Evolutionary conservation across 148 eudicot species (phyloP).

Genomic region (Vaccinium macrocarpon): DNA sequence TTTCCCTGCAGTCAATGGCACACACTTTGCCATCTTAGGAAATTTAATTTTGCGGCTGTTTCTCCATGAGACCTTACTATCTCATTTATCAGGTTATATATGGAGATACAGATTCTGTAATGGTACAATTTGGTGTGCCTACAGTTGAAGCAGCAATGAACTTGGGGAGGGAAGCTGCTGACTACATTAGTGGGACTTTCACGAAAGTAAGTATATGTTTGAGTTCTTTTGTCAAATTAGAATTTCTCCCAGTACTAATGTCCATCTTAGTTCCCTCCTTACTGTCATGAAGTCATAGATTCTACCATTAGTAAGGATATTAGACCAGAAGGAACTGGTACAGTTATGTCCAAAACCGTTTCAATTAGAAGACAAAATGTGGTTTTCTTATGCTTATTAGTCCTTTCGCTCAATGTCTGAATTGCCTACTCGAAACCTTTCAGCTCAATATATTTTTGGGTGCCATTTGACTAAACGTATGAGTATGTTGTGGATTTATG

Average conservation of each 20-base stretch:
- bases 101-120: constrained; percentile 99
- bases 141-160: constrained; percentile 86
- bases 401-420: background rate
- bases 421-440: background rate
- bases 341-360: background rate
- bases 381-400: background rate
- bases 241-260: background rate
- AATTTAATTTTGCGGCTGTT: background rate
- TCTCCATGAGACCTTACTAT: constrained; percentile 15
- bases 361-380: background rate
- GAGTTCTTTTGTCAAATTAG: background rate
- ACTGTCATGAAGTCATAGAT: background rate
- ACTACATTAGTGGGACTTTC: constrained; percentile 85
- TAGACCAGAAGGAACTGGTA: background rate
- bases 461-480: background rate
- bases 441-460: background rate
- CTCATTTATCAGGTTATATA: constrained; percentile 68
- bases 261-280: background rate
- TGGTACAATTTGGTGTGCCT: constrained; percentile 93
- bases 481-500: background rate
- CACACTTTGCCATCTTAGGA: background rate
- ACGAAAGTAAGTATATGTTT: constrained; percentile 43
- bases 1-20: background rate
- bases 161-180: constrained; percentile 96
- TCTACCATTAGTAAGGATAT: background rate